phyloP scores from a whole-genome alignment of 1,139 yeast species.

The Taphrina populina region DNA sequence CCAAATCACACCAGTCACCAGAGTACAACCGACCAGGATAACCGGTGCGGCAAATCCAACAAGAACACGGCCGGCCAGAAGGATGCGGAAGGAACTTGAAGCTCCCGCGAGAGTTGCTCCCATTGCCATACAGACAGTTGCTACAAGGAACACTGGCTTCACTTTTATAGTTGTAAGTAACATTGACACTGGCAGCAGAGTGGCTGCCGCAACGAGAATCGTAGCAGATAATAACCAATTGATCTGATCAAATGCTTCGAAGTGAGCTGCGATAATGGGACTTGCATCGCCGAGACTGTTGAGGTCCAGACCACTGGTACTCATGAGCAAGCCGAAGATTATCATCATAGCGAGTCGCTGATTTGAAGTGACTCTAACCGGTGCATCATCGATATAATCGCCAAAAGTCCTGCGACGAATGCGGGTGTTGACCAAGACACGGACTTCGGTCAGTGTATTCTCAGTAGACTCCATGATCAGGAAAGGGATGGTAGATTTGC shows the following conservation, averaged over 20 bases:
- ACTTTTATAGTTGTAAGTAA: constrained; percentile 4
- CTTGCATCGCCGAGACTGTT: constrained; percentile 18
- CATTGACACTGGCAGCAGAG: constrained; percentile 1
- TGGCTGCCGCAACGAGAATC: not conserved
- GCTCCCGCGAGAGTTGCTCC: constrained; percentile 15
- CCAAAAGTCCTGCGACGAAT: no score
- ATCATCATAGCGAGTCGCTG: no score
- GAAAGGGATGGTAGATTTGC: no score
- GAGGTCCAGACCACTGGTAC: constrained; percentile 10
- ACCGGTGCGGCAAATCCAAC: constrained; percentile 8
- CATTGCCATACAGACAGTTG: not conserved
- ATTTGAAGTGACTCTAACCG: no score
- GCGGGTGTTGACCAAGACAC: no score
- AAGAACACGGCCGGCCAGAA: constrained; percentile 10
- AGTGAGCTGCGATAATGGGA: constrained; percentile 10
- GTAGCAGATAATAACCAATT: constrained; percentile 13
- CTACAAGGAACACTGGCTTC: constrained; percentile 4
- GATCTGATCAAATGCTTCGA: constrained; percentile 1
- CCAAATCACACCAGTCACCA: constrained; percentile 12
- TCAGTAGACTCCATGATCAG: no score
- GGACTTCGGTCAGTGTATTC: no score
- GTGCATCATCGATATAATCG: no score
- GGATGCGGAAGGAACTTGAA: not conserved
- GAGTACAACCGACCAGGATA: constrained; percentile 3
- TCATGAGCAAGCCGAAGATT: no score